Conservation (phyloP, 2,329 filamentous ascomycete species). For the Coniella vitis region DNA sequence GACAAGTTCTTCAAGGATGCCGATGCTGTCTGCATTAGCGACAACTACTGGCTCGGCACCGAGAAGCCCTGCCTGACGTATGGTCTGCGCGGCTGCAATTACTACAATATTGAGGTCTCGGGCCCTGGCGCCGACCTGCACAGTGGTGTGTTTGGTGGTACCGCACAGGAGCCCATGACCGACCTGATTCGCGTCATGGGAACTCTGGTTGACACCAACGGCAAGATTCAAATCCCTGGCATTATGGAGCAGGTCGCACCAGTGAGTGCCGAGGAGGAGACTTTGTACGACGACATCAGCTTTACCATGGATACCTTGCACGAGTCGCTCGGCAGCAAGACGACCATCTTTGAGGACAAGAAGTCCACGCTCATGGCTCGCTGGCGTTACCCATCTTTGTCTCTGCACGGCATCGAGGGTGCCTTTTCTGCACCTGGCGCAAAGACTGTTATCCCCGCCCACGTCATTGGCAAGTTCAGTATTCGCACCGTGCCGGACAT, state of each 20-base stretch:
- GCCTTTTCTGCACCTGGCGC: slow-evolving; percentile 89
- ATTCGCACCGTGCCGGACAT: slow-evolving; percentile 97
- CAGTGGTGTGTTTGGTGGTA: slow-evolving; percentile 94
- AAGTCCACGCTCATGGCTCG: slow-evolving; percentile 90
- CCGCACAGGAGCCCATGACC: slow-evolving; percentile 97
- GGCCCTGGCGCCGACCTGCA: slow-evolving; percentile 92
- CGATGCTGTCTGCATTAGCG: slow-evolving; percentile 95
- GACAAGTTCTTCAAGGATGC: slow-evolving; percentile 93
- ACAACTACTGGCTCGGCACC: slow-evolving; percentile 99
- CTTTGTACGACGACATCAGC: slow-evolving; percentile 80
- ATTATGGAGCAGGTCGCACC: slow-evolving; percentile 90
- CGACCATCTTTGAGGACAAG: slow-evolving; percentile 81
- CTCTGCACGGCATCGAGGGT: slow-evolving; percentile 89
- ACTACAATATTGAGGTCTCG: slow-evolving; percentile 87
- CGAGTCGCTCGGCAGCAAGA: slow-evolving; percentile 83
- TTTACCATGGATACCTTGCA: slow-evolving; percentile 97
- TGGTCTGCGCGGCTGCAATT: slow-evolving; percentile 93
- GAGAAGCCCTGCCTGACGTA: slow-evolving; percentile 98
- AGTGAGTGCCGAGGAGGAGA: slow-evolving; percentile 76
- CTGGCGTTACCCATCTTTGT: slow-evolving; percentile 92
- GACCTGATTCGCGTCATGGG: slow-evolving; percentile 79
- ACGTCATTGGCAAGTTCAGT: slow-evolving; percentile 96
- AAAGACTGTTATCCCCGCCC: slow-evolving; percentile 97
- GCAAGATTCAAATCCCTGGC: slow-evolving; percentile 91
- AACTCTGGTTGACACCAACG: slow-evolving; percentile 79